phyloP scores from a whole-genome alignment of 345 rosid species.

The Gossypium raimondii region DNA sequence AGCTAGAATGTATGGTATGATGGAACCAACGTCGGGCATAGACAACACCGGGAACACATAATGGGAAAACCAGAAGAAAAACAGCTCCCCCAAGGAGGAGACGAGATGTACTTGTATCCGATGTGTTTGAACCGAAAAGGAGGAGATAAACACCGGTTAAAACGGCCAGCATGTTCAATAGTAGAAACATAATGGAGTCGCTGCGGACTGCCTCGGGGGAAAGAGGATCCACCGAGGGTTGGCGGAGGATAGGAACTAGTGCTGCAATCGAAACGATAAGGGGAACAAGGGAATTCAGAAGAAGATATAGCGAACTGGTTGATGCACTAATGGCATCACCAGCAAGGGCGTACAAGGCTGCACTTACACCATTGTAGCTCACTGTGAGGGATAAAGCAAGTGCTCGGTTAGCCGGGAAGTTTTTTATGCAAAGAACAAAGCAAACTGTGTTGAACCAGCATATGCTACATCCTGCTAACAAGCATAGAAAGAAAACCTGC shows the following conservation, averaged over 20 bases:
- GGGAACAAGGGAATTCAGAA: conserved; percentile 70
- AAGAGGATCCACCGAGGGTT: conserved; percentile 72
- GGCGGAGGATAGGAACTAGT: conserved; percentile 75
- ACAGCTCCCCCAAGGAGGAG: conserved; percentile 71
- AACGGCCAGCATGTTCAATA: conserved; percentile 65
- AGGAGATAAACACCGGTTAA: conserved; percentile 81
- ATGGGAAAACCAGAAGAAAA: conserved; percentile 60
- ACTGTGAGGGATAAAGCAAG: conserved; percentile 88
- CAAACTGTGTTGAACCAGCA: conserved; percentile 99
- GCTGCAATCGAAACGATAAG: conserved; percentile 58
- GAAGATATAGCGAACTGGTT: conserved; percentile 56
- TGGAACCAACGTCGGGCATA: conserved; percentile 76
- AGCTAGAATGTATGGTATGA: conserved; percentile 53
- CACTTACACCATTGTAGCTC: conserved; percentile 91
- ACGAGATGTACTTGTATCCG: conserved; percentile 36
- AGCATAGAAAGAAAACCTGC: conserved; percentile 81
- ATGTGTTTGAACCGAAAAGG: conserved; percentile 42
- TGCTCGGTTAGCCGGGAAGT: conserved; percentile 71
- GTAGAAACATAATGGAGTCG: conserved; percentile 63
- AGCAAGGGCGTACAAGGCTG: conserved; percentile 77
- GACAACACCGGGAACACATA: conserved; percentile 72
- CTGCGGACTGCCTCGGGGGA: conserved; percentile 62
- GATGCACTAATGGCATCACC: conserved; percentile 61
- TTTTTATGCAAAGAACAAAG: conserved; percentile 78
- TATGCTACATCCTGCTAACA: conserved; percentile 83